Percentiles rank a stretch among this genome's conserved stretches.
Conservation (phyloP, 768 basidiomycete species). For the Suillus americanus region DNA sequence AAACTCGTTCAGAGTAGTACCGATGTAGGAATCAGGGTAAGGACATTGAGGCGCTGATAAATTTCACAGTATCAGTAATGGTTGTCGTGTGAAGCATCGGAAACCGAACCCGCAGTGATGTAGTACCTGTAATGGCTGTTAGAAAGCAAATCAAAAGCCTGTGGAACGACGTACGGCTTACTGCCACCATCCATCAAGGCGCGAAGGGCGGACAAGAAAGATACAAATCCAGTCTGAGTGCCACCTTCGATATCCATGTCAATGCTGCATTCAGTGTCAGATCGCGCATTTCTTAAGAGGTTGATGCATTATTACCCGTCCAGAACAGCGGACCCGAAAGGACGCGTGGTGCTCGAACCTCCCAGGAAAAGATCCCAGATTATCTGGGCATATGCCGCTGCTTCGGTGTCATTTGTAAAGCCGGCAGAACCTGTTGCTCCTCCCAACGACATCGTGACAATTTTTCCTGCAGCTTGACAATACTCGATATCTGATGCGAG, state of each 20-base stretch:
- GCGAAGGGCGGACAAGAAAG: slow-evolving; percentile 30
- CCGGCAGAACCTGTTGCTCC: slow-evolving; percentile 63
- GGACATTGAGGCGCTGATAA: slow-evolving; percentile 42
- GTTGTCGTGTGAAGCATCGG: neutral
- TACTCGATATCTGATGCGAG: slow-evolving; percentile 60
- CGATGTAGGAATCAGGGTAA: slow-evolving; percentile 47
- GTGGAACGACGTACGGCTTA: slow-evolving; percentile 23
- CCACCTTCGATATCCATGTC: slow-evolving; percentile 54
- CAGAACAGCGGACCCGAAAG: slow-evolving; percentile 69
- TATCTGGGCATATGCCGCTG: slow-evolving; percentile 56
- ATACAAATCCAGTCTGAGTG: slow-evolving; percentile 24
- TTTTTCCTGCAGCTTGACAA: slow-evolving; percentile 66
- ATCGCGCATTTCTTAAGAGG: neutral
- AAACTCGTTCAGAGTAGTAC: slow-evolving; percentile 40
- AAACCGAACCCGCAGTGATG: slow-evolving; percentile 39
- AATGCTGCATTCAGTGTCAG: slow-evolving; percentile 19
- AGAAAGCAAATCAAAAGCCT: slow-evolving; percentile 4
- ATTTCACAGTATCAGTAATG: neutral
- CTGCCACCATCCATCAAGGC: slow-evolving; percentile 27
- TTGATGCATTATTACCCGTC: slow-evolving; percentile 52
- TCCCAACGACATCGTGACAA: slow-evolving; percentile 58
- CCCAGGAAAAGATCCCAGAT: slow-evolving; percentile 73
- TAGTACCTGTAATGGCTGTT: slow-evolving; percentile 34
- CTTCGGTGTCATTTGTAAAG: slow-evolving; percentile 60
- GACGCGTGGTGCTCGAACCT: slow-evolving; percentile 58